Conservation (phyloP, 306 rosid species). For the Notholithocarpus densiflorus region DNA sequence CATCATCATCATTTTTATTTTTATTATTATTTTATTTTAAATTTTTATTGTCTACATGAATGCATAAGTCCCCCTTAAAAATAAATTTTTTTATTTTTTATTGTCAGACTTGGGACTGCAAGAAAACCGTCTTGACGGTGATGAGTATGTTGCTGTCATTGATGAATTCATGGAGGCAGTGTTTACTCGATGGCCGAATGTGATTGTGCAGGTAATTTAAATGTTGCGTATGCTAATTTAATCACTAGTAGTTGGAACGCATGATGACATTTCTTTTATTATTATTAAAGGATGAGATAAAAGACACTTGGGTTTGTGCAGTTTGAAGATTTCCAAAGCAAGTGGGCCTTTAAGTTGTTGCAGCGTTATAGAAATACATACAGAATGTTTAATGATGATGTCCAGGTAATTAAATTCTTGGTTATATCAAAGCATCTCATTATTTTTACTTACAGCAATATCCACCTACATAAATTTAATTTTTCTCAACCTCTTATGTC, state of each 20-base stretch:
- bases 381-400: constrained; percentile 99
- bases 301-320: constrained; percentile 30
- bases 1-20: neutral
- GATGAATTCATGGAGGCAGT: constrained; percentile 99
- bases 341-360: constrained; percentile 96
- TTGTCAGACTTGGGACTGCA: constrained; percentile 87
- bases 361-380: constrained; percentile 87
- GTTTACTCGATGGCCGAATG: constrained; percentile 97
- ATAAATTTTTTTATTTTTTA: constrained; percentile 6
- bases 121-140: constrained; percentile 86
- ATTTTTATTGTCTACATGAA: neutral
- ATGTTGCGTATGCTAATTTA: neutral
- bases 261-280: neutral
- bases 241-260: constrained; percentile 2
- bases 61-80: neutral
- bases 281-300: neutral
- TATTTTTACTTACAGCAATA: neutral
- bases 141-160: constrained; percentile 76
- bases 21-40: neutral
- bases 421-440: neutral
- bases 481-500: neutral
- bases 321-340: constrained; percentile 99
- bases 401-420: constrained; percentile 62
- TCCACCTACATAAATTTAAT: neutral
- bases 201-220: constrained; percentile 86